These are phyloP conservation scores for Nelumbo lutea DNA, from an alignment of 164 flowering plant species.

Conservation along the genomic window DNA sequence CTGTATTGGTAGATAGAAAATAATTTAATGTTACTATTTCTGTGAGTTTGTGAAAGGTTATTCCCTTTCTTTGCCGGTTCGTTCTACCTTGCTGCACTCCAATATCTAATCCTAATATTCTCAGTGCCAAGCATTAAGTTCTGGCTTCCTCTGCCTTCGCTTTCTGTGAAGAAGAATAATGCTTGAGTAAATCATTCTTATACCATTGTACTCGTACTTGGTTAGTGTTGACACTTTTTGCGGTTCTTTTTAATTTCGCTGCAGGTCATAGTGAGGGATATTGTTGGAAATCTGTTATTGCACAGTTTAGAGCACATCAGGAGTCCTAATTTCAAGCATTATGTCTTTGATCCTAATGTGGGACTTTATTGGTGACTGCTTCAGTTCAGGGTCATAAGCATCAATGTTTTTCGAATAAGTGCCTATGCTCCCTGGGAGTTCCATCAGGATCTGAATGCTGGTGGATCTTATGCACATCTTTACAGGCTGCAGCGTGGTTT, in stretches of 20 bases:
- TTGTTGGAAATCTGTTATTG: slow-evolving; percentile 44
- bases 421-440: slow-evolving; percentile 36
- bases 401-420: slow-evolving; percentile 71
- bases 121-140: not conserved
- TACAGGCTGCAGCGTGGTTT: slow-evolving; percentile 79
- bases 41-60: not conserved
- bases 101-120: not conserved
- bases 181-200: not conserved
- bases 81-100: not conserved
- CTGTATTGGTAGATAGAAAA: not conserved
- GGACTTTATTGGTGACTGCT: slow-evolving; percentile 70
- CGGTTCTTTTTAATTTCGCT: not conserved
- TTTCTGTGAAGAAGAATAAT: not conserved
- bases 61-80: not conserved
- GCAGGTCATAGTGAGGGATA: slow-evolving; percentile 72
- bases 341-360: slow-evolving; percentile 84
- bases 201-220: no score
- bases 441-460: slow-evolving; percentile 34
- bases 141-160: not conserved
- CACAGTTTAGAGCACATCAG: slow-evolving; percentile 80
- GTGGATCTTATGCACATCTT: slow-evolving; percentile 49
- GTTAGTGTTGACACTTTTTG: not conserved
- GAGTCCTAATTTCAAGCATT: slow-evolving; percentile 73
- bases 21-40: not conserved
- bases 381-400: slow-evolving; percentile 76